Base-by-base conservation (phyloP, 352 stramenopile genomes). In the Elongisporangium prolatum region DNA sequence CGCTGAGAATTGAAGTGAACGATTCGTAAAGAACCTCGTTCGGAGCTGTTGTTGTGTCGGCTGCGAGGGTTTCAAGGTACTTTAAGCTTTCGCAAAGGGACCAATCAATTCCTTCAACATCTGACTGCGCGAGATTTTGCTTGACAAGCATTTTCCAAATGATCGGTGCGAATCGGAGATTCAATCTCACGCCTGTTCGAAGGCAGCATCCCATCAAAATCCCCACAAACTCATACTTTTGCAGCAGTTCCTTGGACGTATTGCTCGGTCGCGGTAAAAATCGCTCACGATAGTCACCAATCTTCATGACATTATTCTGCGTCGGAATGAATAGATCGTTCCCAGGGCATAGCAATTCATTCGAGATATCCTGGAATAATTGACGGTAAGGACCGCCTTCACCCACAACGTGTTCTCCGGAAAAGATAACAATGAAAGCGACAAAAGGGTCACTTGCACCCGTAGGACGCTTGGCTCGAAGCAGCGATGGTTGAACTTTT, bases 141-240 rank as follows among this genome's bases (percentile, higher is more conserved):
- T 89, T 85, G 25, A 91, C 84, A 3, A 93, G 53, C 69, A 89
- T 75, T 57, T 93, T 93, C 84, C 84, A 93, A 37, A 91, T 72
- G 16, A 91, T 69, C 17, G 84, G 84, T 5, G 84, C 81, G 25
- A 93, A 52, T 20, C 80, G 80, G 47, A 93, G 65, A 24, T 89
- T 89, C 28, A 93, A 61, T 3, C 80, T 73, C 18, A 93, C 84
- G 0, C 84, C 84, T 5, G 84, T 93, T n/a, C 84, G 75, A 2
- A 93, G 60, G 28, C 81, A 91, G 59, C 84, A 91, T 8, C 84
- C 84, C 77, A 93, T 91, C 11, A 93, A 52, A 7, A 88, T 57
- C 4, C 84, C 84, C 6, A 91, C 80, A 62, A 89, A 90, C 59
- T 93, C 84, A 56, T 77, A 91, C 75, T 89, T 88, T 51, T 75